Evolutionary conservation across 1,284 basidiomycete species (phyloP), one percentile per base, ranked within the genome.

Genomic region (Ceratobasidium sp.): DNA sequence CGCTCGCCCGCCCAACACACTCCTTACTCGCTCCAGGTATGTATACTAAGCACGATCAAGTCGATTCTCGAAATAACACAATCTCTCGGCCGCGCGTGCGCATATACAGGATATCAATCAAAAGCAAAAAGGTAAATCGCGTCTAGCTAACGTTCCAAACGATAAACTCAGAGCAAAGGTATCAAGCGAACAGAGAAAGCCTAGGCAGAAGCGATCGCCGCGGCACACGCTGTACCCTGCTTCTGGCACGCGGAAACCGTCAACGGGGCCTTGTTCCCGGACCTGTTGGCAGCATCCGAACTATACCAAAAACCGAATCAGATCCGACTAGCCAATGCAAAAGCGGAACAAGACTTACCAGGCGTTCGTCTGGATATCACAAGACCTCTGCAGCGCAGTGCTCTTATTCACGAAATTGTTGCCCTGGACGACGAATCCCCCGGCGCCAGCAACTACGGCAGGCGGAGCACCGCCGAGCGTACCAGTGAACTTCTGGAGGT

Each of bases 251-350:
- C 53, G 19, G 53, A 7, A 14, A 58, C 66, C 1, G 51, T 69
- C 22, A 69, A 13, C 31, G 66, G 66, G 3, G 66, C 66, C 43
- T 48, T 56, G 53, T 69, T 69, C 22, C 66, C 66, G 31, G 66
- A 56, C 5, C 34, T 41, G 27, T 69, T 56, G 8, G 66, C 66
- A 29, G 66, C 66, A 37, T 43, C 37, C 6, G 53, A 31, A 37
- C 66, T 69, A 39, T 41, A 49, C 4, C 5, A 56, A 13, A 39
- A 16, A 22, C 19, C 2, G 29, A 31, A 19, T 66, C 13, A 34
- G 24, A 49, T 41, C 64, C 34, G 6, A 4, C 4, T 29, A 48
- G 29, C 27, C 9, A 29, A 22, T 64, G n/a, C 43, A 16, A 29
- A 49, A 48, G 24, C 2, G 22, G 51, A 43, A 31, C 22, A 31